Evolutionary conservation across 352 stramenopile genomes (phyloP).

Genomic region (Aphanomyces invadans): DNA sequence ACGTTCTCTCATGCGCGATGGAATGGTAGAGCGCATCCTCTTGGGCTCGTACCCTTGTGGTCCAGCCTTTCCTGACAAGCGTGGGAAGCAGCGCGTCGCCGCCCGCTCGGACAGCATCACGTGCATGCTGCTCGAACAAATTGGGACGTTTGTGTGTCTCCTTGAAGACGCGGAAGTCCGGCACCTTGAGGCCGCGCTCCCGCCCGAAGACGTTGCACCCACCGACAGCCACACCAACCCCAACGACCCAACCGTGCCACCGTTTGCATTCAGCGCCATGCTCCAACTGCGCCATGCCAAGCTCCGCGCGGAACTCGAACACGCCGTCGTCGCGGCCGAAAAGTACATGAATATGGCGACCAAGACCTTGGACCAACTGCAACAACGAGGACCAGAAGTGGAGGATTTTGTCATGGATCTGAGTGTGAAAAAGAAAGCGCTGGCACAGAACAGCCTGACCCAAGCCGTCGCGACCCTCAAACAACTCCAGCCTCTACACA

Average conservation of each 20-base stretch:
- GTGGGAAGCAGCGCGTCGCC: conserved; percentile 30
- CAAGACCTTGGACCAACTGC: conserved; percentile 12
- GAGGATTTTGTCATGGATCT: conserved; percentile 21
- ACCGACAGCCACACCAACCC: no score
- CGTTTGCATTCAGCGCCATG: background rate
- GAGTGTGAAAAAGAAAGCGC: conserved; percentile 35
- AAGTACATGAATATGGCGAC: conserved; percentile 19
- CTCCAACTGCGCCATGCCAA: conserved; percentile 14
- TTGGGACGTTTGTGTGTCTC: conserved; percentile 64
- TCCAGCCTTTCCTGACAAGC: conserved; percentile 37
- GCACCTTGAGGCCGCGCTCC: conserved; percentile 22
- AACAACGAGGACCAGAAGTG: background rate
- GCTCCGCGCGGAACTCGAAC: conserved; percentile 13
- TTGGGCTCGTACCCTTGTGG: conserved; percentile 47
- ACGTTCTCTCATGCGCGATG: background rate
- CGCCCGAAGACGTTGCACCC: conserved; percentile 7
- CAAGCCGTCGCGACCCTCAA: conserved; percentile 35
- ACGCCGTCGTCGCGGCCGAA: conserved; percentile 6
- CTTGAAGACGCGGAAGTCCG: conserved; percentile 36
- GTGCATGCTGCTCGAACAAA: conserved; percentile 51
- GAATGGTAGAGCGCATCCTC: conserved; percentile 33
- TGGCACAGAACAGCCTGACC: conserved; percentile 39
- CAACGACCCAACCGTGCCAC: background rate
- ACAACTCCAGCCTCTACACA: conserved; percentile 34
- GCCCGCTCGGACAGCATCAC: conserved; percentile 46